phyloP scores from a whole-genome alignment of 306 rosid species.

The Spatholobus suberectus region DNA sequence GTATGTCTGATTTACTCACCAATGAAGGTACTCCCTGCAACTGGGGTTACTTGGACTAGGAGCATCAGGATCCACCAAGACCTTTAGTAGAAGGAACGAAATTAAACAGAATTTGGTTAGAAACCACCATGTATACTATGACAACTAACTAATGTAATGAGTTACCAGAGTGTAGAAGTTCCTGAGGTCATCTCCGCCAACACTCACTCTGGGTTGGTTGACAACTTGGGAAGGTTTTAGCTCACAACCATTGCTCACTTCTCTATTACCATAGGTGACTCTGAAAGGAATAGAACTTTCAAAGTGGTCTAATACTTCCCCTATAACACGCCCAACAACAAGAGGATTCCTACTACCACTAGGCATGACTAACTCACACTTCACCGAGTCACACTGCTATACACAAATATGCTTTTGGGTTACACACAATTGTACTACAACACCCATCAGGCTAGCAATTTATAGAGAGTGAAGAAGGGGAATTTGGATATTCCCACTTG shows the following conservation, averaged over 20 bases:
- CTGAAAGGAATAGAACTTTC: constrained; percentile 32
- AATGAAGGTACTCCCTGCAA: constrained; percentile 52
- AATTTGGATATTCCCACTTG: background rate
- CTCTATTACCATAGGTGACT: constrained; percentile 39
- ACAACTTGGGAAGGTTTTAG: constrained; percentile 47
- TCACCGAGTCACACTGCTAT: background rate
- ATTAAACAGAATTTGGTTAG: background rate
- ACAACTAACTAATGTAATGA: constrained; percentile 2
- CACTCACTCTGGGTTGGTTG: constrained; percentile 41
- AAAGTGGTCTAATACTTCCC: constrained; percentile 53
- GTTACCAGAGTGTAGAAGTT: constrained; percentile 48
- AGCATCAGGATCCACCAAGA: constrained; percentile 51
- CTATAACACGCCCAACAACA: constrained; percentile 51
- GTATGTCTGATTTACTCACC: constrained; percentile 33
- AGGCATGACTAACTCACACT: constrained; percentile 20
- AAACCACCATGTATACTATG: background rate
- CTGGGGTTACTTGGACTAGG: constrained; percentile 54
- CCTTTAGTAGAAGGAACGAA: constrained; percentile 6
- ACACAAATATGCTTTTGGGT: background rate
- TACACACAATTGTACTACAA: background rate
- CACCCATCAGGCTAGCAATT: background rate
- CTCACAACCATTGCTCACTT: constrained; percentile 47
- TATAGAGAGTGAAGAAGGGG: background rate
- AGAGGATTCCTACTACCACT: constrained; percentile 43
- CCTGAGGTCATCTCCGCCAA: constrained; percentile 57